A percentile compares a stretch with the other conserved stretches of the same genome.
Evolutionary conservation across 2,329 filamentous ascomycete genomes (phyloP).

Genomic region (Annulohypoxylon truncatum): DNA sequence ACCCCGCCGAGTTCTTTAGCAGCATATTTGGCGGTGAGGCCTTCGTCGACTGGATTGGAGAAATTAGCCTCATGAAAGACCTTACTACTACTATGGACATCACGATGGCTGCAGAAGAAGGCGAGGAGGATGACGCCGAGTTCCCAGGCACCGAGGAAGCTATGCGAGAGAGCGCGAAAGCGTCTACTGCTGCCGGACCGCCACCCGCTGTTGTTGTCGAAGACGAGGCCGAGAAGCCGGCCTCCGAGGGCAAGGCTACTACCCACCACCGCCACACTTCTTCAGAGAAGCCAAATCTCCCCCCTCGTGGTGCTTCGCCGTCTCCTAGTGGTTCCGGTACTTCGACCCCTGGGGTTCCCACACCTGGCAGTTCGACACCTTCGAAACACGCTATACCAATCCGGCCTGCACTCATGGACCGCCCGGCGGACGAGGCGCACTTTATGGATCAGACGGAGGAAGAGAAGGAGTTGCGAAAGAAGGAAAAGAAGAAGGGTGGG

Average conservation of each 20-base stretch:
- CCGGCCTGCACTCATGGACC: constrained; percentile 88
- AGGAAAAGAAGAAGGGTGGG: constrained; percentile 85
- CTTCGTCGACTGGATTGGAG: constrained; percentile 95
- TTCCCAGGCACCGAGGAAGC: constrained; percentile 69
- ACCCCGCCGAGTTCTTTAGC: constrained; percentile 96
- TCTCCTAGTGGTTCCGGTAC: constrained; percentile 49
- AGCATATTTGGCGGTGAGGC: constrained; percentile 98
- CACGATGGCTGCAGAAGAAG: constrained; percentile 73
- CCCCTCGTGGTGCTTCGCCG: constrained; percentile 54
- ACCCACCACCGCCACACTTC: constrained; percentile 29
- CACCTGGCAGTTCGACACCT: constrained; percentile 49
- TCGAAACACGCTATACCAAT: constrained; percentile 71
- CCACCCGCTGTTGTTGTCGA: constrained; percentile 45
- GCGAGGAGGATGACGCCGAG: constrained; percentile 60
- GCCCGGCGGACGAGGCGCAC: constrained; percentile 80
- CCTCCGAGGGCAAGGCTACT: constrained; percentile 45
- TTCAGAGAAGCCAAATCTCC: constrained; percentile 46
- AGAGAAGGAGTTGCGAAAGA: constrained; percentile 79
- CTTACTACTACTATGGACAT: constrained; percentile 99
- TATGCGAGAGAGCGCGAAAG: constrained; percentile 65
- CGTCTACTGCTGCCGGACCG: constrained; percentile 38
- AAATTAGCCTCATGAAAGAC: constrained; percentile 99
- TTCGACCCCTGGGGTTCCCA: constrained; percentile 49
- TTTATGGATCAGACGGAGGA: constrained; percentile 75
- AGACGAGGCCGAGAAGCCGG: constrained; percentile 46